These are phyloP conservation scores for Carex littledalei DNA, from an alignment of 176 grass and related monocot genomes.

Conservation along the genomic window DNA sequence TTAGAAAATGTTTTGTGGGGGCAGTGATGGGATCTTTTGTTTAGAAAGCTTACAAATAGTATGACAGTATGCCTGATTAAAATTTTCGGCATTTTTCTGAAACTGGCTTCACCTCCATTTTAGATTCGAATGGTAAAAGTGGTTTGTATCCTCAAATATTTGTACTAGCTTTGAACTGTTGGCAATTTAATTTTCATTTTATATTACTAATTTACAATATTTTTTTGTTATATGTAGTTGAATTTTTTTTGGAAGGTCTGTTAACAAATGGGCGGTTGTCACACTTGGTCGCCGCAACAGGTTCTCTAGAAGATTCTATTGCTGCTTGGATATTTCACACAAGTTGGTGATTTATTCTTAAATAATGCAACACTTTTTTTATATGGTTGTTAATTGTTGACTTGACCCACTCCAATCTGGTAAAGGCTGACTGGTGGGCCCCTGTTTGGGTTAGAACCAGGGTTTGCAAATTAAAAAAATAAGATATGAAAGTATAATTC, in stretches of 20 bases:
- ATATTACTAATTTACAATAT: slow-evolving; percentile 1
- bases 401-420: not conserved
- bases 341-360: slow-evolving; percentile 30
- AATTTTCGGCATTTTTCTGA: slow-evolving; percentile 30
- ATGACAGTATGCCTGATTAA: not conserved
- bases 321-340: slow-evolving; percentile 53
- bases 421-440: not conserved
- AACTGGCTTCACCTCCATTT: slow-evolving; percentile 27
- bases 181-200: slow-evolving; percentile 15
- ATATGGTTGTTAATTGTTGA: not conserved
- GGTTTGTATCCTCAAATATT: slow-evolving; percentile 27
- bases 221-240: slow-evolving; percentile 28
- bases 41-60: not conserved
- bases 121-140: slow-evolving; percentile 42
- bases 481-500: not conserved
- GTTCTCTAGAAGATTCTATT: slow-evolving; percentile 59
- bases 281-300: slow-evolving; percentile 42
- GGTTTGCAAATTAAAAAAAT: not conserved
- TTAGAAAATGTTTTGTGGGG: not conserved
- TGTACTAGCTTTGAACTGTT: not conserved
- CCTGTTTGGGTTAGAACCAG: not conserved
- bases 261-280: slow-evolving; percentile 74
- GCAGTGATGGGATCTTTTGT: not conserved
- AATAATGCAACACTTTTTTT: not conserved
- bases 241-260: slow-evolving; percentile 53